Conservation (phyloP, 257 asterid species). For the Solanum megistacrolobum region DNA sequence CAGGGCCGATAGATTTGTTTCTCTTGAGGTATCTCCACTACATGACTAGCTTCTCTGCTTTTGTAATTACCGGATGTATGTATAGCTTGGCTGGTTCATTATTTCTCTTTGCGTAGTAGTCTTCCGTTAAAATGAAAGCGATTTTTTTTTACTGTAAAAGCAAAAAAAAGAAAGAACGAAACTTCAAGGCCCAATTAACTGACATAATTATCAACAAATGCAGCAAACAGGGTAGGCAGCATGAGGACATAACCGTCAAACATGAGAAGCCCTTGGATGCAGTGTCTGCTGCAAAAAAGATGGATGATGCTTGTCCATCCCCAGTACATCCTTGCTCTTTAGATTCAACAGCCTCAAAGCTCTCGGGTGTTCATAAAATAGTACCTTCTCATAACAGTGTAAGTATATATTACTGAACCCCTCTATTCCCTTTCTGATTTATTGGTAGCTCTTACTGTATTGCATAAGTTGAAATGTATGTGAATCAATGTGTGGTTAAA, state of each 20-base stretch:
- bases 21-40: conserved; percentile 43
- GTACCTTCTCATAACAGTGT: conserved; percentile 48
- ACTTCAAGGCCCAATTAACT: not conserved
- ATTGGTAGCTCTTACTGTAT: not conserved
- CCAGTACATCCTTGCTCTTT: conserved; percentile 6
- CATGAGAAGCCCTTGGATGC: conserved; percentile 28
- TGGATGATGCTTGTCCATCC: conserved; percentile 11
- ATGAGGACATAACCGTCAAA: conserved; percentile 22
- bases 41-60: not conserved
- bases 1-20: conserved; percentile 52
- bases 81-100: not conserved
- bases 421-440: not conserved
- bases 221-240: conserved; percentile 35
- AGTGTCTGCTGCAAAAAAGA: conserved; percentile 4
- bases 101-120: not conserved
- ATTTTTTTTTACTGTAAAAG: not conserved
- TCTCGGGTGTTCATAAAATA: conserved; percentile 40
- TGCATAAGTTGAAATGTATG: not conserved
- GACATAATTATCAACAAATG: not conserved
- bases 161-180: not conserved
- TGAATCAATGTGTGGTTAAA: not conserved
- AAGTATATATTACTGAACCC: conserved; percentile 19
- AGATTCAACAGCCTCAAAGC: conserved; percentile 16
- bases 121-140: not conserved
- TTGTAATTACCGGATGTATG: not conserved